Percentiles rank a stretch among this genome's conserved stretches.
These are phyloP conservation scores for Glycine soja DNA, from an alignment of 306 rosid species.

Conservation along the genomic window DNA sequence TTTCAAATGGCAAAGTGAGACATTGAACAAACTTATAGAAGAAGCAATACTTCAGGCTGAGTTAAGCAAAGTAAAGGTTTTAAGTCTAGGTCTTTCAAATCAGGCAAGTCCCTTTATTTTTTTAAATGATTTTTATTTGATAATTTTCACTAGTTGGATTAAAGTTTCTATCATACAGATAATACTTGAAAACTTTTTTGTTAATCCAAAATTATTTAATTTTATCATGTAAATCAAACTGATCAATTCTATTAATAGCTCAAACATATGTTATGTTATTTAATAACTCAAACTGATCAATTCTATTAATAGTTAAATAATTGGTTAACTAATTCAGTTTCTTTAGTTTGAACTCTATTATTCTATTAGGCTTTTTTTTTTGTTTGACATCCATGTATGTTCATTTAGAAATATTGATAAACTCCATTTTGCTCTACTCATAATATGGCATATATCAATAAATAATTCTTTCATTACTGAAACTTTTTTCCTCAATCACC, in stretches of 20 bases:
- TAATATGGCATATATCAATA: too few species aligned
- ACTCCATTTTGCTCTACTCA: background rate
- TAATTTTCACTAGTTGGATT: background rate
- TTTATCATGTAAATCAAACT: background rate
- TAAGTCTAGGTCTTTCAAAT: conserved; percentile 60
- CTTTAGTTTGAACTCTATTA: background rate
- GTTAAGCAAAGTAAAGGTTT: conserved; percentile 49
- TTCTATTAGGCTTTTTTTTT: too few species aligned
- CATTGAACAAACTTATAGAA: conserved; percentile 49
- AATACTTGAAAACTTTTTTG: background rate
- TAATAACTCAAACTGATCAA: background rate
- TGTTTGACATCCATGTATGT: background rate
- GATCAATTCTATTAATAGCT: background rate
- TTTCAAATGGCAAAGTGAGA: conserved; percentile 50
- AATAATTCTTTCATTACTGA: too few species aligned
- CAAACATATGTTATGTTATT: background rate
- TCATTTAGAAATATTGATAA: background rate
- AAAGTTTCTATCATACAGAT: background rate
- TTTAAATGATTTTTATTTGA: background rate
- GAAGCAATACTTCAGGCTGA: conserved; percentile 61
- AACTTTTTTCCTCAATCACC: background rate
- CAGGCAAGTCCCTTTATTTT: conserved; percentile 46
- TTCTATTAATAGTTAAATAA: background rate
- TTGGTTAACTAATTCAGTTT: background rate
- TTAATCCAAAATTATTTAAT: background rate